Evolutionary conservation across 1,284 basidiomycete species (phyloP).

Genomic region (Ceratorhiza oryzae-sativae): DNA sequence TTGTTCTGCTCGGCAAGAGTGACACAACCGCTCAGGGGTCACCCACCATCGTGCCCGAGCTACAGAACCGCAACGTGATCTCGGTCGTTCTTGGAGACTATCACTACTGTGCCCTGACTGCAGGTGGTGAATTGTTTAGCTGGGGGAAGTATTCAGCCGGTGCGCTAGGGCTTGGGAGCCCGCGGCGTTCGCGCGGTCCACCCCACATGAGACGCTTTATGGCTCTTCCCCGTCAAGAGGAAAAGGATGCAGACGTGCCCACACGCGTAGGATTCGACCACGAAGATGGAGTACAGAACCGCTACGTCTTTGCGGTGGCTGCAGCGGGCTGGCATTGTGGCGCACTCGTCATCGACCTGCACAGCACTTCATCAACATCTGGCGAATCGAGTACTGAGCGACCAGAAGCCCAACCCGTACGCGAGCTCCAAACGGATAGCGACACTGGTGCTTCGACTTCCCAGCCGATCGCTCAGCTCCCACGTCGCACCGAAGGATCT

Average conservation of each 20-base stretch:
- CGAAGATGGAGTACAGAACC: conserved; percentile 55
- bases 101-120: conserved; percentile 84
- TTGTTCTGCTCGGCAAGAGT: conserved; percentile 69
- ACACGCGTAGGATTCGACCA: conserved; percentile 75
- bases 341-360: conserved; percentile 79
- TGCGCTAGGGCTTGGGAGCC: conserved; percentile 83
- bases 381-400: neutral
- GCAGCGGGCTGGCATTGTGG: conserved; percentile 90
- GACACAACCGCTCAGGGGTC: conserved; percentile 53
- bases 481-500: conserved; percentile 27
- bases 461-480: conserved; percentile 30
- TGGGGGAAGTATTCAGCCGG: conserved; percentile 84
- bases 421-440: neutral
- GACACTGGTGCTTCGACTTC: conserved; percentile 6
- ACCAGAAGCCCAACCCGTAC: neutral
- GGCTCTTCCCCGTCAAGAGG: conserved; percentile 48
- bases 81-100: conserved; percentile 89
- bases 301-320: conserved; percentile 78
- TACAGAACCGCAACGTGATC: conserved; percentile 78
- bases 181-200: conserved; percentile 55
- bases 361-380: conserved; percentile 30
- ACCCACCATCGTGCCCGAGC: conserved; percentile 69
- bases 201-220: too few species aligned
- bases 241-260: conserved; percentile 64
- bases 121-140: conserved; percentile 75